Conservation (phyloP, 2,329 filamentous ascomycete species). For the Pyrenophora teres region DNA sequence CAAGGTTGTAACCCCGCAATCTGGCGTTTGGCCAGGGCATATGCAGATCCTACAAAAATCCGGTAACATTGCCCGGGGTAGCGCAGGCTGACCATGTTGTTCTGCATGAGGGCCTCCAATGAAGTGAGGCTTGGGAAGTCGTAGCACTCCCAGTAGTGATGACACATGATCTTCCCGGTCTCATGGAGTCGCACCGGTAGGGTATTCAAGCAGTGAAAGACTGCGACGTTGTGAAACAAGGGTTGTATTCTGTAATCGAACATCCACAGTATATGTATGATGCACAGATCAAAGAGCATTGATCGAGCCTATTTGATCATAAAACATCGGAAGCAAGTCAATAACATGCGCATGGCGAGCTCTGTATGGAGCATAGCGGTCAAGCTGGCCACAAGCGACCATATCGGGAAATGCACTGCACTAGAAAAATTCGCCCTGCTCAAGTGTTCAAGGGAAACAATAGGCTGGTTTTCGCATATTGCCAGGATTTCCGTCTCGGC, state of each 20-base stretch:
- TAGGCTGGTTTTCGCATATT: slow-evolving; percentile 10
- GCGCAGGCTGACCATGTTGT: slow-evolving; percentile 21
- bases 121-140: neutral
- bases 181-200: slow-evolving; percentile 8
- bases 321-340: neutral
- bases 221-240: slow-evolving; percentile 3
- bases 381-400: neutral
- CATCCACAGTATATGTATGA: neutral
- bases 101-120: slow-evolving; percentile 17
- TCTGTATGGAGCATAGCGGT: neutral
- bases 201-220: slow-evolving; percentile 1
- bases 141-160: slow-evolving; percentile 9
- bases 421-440: slow-evolving; percentile 1
- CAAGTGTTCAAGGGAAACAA: slow-evolving; percentile 7
- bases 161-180: slow-evolving; percentile 11
- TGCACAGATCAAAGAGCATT: neutral
- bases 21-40: slow-evolving; percentile 20
- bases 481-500: slow-evolving; percentile 20
- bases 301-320: neutral
- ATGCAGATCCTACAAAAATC: slow-evolving; percentile 13
- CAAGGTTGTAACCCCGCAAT: slow-evolving; percentile 33
- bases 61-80: slow-evolving; percentile 29
- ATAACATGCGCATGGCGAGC: neutral
- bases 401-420: neutral
- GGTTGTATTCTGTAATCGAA: too few species aligned